Conservation (phyloP, 176 grass and related monocot species). For the Secale cereale region DNA sequence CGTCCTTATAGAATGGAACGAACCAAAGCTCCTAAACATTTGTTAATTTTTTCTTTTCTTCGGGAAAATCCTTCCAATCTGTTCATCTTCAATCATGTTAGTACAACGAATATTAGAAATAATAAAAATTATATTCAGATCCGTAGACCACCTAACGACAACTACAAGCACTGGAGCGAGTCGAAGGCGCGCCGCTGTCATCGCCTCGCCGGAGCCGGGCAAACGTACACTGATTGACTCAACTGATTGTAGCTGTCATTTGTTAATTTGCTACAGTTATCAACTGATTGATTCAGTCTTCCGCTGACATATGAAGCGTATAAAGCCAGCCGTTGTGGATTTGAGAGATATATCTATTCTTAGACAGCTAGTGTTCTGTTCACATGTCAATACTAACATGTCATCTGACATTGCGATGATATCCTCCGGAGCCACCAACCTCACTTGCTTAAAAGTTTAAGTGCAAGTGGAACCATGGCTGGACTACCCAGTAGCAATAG, state of each 20-base stretch:
- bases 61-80: too few species aligned
- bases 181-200: too few species aligned
- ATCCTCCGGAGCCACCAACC: background rate
- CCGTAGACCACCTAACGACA: too few species aligned
- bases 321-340: background rate
- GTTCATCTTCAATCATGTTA: too few species aligned
- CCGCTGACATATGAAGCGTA: background rate
- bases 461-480: background rate
- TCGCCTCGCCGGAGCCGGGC: too few species aligned
- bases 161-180: too few species aligned
- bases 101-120: too few species aligned
- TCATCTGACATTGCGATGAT: background rate
- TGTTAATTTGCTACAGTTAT: too few species aligned
- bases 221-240: too few species aligned
- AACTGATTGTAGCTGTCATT: too few species aligned
- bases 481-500: background rate
- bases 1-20: background rate
- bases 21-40: background rate
- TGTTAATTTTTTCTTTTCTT: too few species aligned
- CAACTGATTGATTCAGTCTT: background rate
- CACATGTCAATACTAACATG: background rate
- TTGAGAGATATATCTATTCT: background rate
- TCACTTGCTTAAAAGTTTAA: background rate
- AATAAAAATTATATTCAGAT: too few species aligned
- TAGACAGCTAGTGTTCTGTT: background rate